Conservation (phyloP, 2,329 filamentous ascomycete genomes). For the Fusarium armeniacum region DNA sequence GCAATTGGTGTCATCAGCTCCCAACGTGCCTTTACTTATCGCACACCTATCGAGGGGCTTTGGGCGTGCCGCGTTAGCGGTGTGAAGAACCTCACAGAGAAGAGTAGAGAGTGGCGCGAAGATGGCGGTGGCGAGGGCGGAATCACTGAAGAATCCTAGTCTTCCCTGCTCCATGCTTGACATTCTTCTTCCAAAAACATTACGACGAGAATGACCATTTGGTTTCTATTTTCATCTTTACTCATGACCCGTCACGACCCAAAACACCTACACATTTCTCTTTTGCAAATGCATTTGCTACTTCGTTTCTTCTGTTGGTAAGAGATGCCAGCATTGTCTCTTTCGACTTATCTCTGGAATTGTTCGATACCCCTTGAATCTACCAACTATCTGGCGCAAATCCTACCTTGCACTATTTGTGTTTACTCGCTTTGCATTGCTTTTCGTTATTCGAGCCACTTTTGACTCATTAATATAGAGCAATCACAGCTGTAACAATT, state of each 20-base stretch:
- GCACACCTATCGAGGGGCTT: conserved; percentile 87
- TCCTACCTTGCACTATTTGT: conserved; percentile 17
- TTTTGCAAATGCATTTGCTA: conserved; percentile 38
- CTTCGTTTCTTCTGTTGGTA: conserved; percentile 41
- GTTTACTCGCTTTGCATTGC: conserved; percentile 28
- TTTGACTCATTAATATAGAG: conserved; percentile 12
- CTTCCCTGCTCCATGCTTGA: conserved; percentile 16
- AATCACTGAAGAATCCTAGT: conserved; percentile 71
- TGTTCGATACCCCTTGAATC: conserved; percentile 46
- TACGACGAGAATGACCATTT: conserved; percentile 42
- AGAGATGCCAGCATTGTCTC: conserved; percentile 39
- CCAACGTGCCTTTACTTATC: conserved; percentile 93
- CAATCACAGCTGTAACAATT: conserved; percentile 13
- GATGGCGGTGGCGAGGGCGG: conserved; percentile 80
- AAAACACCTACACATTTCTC: conserved; percentile 38
- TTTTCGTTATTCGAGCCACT: conserved; percentile 30
- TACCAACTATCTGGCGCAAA: conserved; percentile 36
- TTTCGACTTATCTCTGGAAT: conserved; percentile 32
- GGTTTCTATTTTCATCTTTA: conserved; percentile 41
- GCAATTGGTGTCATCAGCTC: conserved; percentile 97
- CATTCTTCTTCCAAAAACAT: conserved; percentile 33
- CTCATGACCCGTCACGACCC: conserved; percentile 49
- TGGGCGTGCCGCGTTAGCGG: conserved; percentile 89
- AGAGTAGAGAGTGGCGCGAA: conserved; percentile 92
- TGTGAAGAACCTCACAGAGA: conserved; percentile 83